These are phyloP conservation scores for Diaporthe sp. DNA, from an alignment of 2,329 filamentous ascomycete species.

Conservation along the genomic window DNA sequence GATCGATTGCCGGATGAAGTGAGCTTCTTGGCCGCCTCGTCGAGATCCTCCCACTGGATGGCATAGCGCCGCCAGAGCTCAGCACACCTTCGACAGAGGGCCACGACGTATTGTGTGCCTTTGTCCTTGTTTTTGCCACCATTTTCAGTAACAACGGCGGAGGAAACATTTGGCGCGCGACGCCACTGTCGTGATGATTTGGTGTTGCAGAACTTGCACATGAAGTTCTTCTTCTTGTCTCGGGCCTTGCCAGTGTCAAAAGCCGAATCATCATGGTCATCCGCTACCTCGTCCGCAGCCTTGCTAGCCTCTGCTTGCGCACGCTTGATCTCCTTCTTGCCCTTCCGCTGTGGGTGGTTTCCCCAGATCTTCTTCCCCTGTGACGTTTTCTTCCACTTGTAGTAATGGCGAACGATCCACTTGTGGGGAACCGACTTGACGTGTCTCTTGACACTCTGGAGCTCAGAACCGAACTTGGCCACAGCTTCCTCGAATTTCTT, in stretches of 20 bases:
- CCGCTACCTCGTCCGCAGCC: conserved; percentile 90
- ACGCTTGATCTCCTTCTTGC: conserved; percentile 87
- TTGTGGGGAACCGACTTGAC: conserved; percentile 86
- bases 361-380: conserved; percentile 92
- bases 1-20: conserved; percentile 83
- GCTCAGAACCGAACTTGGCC: conserved; percentile 90
- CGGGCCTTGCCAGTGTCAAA: conserved; percentile 91
- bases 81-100: conserved; percentile 90
- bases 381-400: conserved; percentile 96
- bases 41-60: conserved; percentile 94
- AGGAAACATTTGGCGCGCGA: conserved; percentile 83
- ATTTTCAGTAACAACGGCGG: conserved; percentile 77
- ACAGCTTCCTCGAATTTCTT: conserved; percentile 96
- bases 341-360: conserved; percentile 87
- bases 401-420: conserved; percentile 92
- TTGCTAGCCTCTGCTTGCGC: conserved; percentile 80
- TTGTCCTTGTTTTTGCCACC: conserved; percentile 83
- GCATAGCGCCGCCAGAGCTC: conserved; percentile 96
- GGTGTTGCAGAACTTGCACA: conserved; percentile 93
- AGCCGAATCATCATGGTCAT: conserved; percentile 94
- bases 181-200: conserved; percentile 91
- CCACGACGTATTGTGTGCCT: conserved; percentile 79
- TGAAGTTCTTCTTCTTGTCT: conserved; percentile 84
- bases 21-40: conserved; percentile 91
- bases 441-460: conserved; percentile 85